Conservation (phyloP, 2,329 filamentous ascomycete species). For the Alternaria dauci region DNA sequence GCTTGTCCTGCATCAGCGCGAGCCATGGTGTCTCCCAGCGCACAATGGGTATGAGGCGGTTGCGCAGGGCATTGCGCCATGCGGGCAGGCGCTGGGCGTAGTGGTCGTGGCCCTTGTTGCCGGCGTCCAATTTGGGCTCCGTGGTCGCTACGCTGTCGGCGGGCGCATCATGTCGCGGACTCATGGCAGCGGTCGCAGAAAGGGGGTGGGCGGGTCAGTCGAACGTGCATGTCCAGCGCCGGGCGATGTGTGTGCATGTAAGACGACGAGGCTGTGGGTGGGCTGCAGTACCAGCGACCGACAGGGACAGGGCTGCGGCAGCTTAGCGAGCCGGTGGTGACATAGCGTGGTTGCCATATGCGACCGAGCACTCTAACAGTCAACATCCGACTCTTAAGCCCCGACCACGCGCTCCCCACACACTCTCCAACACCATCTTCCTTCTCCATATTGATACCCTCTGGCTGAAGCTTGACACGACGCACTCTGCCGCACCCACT, state of each 20-base stretch:
- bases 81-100: conserved; percentile 80
- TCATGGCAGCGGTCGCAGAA: conserved; percentile 36
- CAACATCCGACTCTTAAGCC: conserved; percentile 30
- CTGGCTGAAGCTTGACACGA: conserved; percentile 8
- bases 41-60: conserved; percentile 82
- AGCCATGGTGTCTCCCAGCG: conserved; percentile 96
- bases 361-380: conserved; percentile 24
- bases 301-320: conserved; percentile 14
- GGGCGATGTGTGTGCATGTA: neutral
- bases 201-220: conserved; percentile 12
- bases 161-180: conserved; percentile 32
- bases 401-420: conserved; percentile 23
- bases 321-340: conserved; percentile 16
- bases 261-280: conserved; percentile 9
- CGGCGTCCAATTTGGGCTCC: conserved; percentile 67
- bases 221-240: conserved; percentile 24
- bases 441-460: conserved; percentile 41
- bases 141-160: conserved; percentile 1
- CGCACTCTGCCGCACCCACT: neutral
- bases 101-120: conserved; percentile 77
- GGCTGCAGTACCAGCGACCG: neutral
- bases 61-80: conserved; percentile 89
- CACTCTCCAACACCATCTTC: conserved; percentile 23
- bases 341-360: conserved; percentile 29
- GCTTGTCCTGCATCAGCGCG: conserved; percentile 79